phyloP scores from a whole-genome alignment of 768 basidiomycete species.

The Mycena albidolilacea region DNA sequence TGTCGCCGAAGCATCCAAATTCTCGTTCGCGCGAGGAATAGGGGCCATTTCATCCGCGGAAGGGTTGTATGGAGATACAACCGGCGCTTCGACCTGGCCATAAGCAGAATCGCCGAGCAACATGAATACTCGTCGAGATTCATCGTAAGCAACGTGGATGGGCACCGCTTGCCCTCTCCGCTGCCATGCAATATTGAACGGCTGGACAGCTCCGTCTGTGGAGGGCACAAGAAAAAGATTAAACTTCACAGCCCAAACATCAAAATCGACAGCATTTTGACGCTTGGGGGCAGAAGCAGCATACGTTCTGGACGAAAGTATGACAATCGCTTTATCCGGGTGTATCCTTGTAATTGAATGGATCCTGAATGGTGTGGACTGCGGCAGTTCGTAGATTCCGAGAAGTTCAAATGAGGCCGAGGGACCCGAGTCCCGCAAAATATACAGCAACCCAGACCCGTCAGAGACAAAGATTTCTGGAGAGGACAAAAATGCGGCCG shows the following conservation, averaged over 20 bases:
- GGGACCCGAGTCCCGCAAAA: constrained; percentile 60
- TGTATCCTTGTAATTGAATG: constrained; percentile 57
- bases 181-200: constrained; percentile 77
- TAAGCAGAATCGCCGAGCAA: constrained; percentile 74
- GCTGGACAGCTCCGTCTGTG: constrained; percentile 47
- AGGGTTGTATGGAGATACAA: constrained; percentile 65
- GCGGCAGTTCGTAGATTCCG: constrained; percentile 68
- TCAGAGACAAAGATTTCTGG: constrained; percentile 73
- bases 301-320: constrained; percentile 75
- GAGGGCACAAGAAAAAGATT: constrained; percentile 56
- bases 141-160: constrained; percentile 65
- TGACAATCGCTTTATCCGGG: constrained; percentile 57
- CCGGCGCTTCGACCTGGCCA: constrained; percentile 53
- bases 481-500: constrained; percentile 69
- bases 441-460: constrained; percentile 78
- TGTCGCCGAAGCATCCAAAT: constrained; percentile 56
- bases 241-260: constrained; percentile 75
- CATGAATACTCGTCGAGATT: constrained; percentile 62
- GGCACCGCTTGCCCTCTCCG: constrained; percentile 82
- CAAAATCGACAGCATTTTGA: constrained; percentile 62
- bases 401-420: constrained; percentile 59
- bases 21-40: constrained; percentile 75
- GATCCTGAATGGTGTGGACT: constrained; percentile 58
- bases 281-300: constrained; percentile 37
- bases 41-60: constrained; percentile 77